phyloP scores from a whole-genome alignment of 441 rosid genomes.

The Viola pubescens region DNA sequence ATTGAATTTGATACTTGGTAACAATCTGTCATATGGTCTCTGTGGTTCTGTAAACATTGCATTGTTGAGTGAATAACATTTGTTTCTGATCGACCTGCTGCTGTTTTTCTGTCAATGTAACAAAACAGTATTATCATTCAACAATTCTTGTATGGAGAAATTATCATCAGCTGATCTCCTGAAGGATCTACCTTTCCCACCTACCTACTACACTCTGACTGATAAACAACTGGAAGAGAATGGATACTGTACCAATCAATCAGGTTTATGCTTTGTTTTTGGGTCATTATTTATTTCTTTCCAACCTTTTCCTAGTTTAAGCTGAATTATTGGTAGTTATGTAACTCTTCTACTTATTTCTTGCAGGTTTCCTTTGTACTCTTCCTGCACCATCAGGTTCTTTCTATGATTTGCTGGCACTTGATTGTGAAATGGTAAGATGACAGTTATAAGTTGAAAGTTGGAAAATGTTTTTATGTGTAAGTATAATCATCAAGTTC shows the following conservation, averaged over 20 bases:
- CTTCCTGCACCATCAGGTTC: slow-evolving; percentile 61
- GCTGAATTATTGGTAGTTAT: slow-evolving; percentile 15
- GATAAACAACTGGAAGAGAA: slow-evolving; percentile 71
- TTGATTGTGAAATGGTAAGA: slow-evolving; percentile 96
- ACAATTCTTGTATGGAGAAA: slow-evolving; percentile 19
- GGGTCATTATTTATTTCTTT: not conserved
- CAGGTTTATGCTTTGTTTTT: slow-evolving; percentile 34
- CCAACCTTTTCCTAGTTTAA: not conserved
- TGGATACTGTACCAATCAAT: slow-evolving; percentile 55
- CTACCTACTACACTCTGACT: slow-evolving; percentile 62
- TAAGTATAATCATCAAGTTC: not conserved
- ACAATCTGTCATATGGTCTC: too few species aligned
- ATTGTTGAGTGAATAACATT: too few species aligned
- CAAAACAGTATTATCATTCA: slow-evolving; percentile 20
- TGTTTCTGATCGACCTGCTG: not conserved
- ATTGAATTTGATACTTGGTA: too few species aligned
- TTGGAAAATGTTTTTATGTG: slow-evolving; percentile 1
- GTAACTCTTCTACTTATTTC: slow-evolving; percentile 17
- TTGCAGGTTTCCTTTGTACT: slow-evolving; percentile 59
- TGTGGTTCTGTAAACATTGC: too few species aligned
- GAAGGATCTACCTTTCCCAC: slow-evolving; percentile 71
- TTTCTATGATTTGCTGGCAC: slow-evolving; percentile 57
- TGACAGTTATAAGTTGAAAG: slow-evolving; percentile 6
- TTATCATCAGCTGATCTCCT: slow-evolving; percentile 29
- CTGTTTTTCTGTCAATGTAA: slow-evolving; percentile 5